phyloP scores from a whole-genome alignment of 179 eudicot species.

The Actinidia polygama region DNA sequence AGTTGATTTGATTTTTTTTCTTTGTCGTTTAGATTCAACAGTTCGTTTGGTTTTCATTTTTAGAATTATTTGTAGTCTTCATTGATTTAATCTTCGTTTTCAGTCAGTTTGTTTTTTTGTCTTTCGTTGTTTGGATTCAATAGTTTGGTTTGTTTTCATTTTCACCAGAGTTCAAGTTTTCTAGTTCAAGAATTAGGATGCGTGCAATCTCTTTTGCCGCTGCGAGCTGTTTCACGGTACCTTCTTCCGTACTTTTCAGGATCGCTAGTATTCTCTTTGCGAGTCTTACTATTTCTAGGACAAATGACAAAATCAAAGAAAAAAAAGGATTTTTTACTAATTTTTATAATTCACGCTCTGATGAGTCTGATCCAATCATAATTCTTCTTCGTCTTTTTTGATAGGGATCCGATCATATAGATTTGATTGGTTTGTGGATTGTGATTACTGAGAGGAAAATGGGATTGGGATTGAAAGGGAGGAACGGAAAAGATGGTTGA shows the following conservation, averaged over 20 bases:
- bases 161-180: not conserved
- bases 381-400: not conserved
- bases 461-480: slow-evolving; percentile 70
- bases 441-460: slow-evolving; percentile 43
- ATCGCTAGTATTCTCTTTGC: slow-evolving; percentile 87
- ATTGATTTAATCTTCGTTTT: not conserved
- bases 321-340: no score
- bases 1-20: not conserved
- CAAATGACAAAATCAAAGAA: not conserved
- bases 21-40: not conserved
- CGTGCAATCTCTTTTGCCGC: slow-evolving; percentile 72
- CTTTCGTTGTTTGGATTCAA: not conserved
- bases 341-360: not conserved
- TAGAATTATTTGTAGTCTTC: not conserved
- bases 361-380: not conserved
- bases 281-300: slow-evolving; percentile 53
- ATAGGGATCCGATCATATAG: slow-evolving; percentile 6
- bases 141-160: not conserved
- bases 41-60: not conserved
- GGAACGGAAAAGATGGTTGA: slow-evolving; percentile 33
- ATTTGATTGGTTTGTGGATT: slow-evolving; percentile 28
- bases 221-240: slow-evolving; percentile 93
- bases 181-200: slow-evolving; percentile 81
- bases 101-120: not conserved
- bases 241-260: slow-evolving; percentile 92